Conservation (phyloP, 768 basidiomycete genomes). For the Amanita exitialis region DNA sequence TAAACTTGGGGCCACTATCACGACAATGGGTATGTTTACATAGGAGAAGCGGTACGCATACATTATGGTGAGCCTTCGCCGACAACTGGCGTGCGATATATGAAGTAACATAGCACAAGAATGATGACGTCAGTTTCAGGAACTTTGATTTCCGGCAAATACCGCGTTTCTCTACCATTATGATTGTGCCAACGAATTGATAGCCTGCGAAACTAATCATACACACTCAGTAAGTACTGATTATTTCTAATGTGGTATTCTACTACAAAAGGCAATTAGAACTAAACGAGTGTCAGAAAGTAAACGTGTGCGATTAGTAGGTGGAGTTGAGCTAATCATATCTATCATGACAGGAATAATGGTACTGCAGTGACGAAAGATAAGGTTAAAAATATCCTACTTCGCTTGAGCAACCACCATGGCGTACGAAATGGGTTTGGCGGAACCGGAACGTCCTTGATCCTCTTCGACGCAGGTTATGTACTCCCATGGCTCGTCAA, state of each 20-base stretch:
- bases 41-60: no score
- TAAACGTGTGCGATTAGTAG: background rate
- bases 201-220: no score
- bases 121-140: no score
- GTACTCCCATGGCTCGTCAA: constrained; percentile 55
- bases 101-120: no score
- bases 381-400: background rate
- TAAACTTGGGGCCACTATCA: no score
- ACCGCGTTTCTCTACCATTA: no score
- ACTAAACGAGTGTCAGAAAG: background rate
- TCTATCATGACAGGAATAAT: background rate
- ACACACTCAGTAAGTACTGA: background rate
- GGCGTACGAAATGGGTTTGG: constrained; percentile 28
- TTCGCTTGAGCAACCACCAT: constrained; percentile 17
- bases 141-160: no score
- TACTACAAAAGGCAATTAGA: background rate
- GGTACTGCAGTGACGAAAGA: background rate
- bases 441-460: constrained; percentile 10
- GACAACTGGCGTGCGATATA: no score
- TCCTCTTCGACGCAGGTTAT: constrained; percentile 31
- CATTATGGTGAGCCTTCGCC: no score
- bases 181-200: no score
- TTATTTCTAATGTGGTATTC: background rate
- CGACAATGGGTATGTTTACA: no score
- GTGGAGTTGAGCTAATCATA: background rate